phyloP scores from a whole-genome alignment of 2,329 filamentous ascomycete species.

The Colletotrichum magnum region DNA sequence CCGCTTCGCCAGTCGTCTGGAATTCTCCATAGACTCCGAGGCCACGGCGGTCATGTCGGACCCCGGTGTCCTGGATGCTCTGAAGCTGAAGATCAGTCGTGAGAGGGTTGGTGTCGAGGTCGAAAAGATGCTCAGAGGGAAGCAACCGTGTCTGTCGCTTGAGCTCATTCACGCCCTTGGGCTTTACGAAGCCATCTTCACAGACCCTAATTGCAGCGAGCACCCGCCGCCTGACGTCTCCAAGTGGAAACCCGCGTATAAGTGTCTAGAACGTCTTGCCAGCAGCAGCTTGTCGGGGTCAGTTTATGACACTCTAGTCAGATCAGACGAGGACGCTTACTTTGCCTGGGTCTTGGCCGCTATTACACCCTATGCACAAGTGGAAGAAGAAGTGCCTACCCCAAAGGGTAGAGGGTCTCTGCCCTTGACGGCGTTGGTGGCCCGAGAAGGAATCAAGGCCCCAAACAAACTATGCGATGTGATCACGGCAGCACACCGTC shows the following conservation, averaged over 20 bases:
- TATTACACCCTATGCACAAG: slow-evolving; percentile 79
- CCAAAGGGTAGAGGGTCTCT: slow-evolving; percentile 60
- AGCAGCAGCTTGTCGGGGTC: slow-evolving; percentile 60
- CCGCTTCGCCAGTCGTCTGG: slow-evolving; percentile 88
- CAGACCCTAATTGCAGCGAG: slow-evolving; percentile 71
- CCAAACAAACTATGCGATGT: slow-evolving; percentile 82
- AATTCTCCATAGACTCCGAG: slow-evolving; percentile 81
- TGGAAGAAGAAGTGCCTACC: slow-evolving; percentile 56
- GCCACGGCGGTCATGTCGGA: slow-evolving; percentile 83
- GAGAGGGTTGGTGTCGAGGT: slow-evolving; percentile 90
- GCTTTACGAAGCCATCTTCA: slow-evolving; percentile 82
- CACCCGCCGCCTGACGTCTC: slow-evolving; percentile 68
- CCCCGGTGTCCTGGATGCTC: slow-evolving; percentile 80
- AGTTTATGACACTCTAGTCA: slow-evolving; percentile 69
- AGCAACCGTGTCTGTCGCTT: slow-evolving; percentile 73
- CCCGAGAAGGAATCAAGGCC: slow-evolving; percentile 83
- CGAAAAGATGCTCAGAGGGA: slow-evolving; percentile 88
- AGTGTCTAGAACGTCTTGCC: slow-evolving; percentile 69
- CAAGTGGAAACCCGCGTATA: slow-evolving; percentile 75
- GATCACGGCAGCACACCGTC: slow-evolving; percentile 74
- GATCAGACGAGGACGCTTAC: slow-evolving; percentile 76
- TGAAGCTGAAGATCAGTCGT: slow-evolving; percentile 91
- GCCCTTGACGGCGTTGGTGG: slow-evolving; percentile 70
- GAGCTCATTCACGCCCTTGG: slow-evolving; percentile 75
- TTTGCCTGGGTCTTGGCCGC: slow-evolving; percentile 83